phyloP scores from a whole-genome alignment of 495 filamentous ascomycete genomes.

The Talaromyces wortmannii region DNA sequence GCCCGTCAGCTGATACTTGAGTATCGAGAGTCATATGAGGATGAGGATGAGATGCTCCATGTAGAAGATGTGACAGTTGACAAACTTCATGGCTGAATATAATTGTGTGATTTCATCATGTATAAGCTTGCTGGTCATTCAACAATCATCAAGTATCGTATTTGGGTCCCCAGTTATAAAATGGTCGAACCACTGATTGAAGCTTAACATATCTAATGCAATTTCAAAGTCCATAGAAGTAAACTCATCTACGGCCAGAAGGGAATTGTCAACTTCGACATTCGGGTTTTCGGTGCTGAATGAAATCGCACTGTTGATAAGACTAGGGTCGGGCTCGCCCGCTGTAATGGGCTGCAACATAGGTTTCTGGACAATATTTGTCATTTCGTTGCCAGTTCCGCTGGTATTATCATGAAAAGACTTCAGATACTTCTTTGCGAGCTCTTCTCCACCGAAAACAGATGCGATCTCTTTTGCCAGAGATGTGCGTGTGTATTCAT shows the following conservation, averaged over 20 bases:
- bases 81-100: not conserved
- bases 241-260: slow-evolving; percentile 1
- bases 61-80: not conserved
- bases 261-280: not conserved
- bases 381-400: no score
- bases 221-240: slow-evolving; percentile 3
- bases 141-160: not conserved
- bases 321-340: not conserved
- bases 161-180: not conserved
- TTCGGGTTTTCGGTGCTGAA: not conserved
- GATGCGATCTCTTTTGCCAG: slow-evolving; percentile 5
- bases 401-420: not conserved
- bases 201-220: slow-evolving; percentile 4
- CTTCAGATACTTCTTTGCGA: slow-evolving; percentile 3
- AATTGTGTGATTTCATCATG: not conserved
- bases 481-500: not conserved
- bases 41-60: slow-evolving; percentile 1
- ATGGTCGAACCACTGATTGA: slow-evolving; percentile 4
- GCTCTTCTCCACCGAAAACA: slow-evolving; percentile 7
- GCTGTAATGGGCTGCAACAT: not conserved
- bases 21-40: slow-evolving; percentile 13
- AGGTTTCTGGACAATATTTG: no score
- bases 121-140: not conserved
- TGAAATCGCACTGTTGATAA: not conserved
- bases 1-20: slow-evolving; percentile 10